phyloP scores from a whole-genome alignment of 306 rosid genomes.

The Medicago truncatula region DNA sequence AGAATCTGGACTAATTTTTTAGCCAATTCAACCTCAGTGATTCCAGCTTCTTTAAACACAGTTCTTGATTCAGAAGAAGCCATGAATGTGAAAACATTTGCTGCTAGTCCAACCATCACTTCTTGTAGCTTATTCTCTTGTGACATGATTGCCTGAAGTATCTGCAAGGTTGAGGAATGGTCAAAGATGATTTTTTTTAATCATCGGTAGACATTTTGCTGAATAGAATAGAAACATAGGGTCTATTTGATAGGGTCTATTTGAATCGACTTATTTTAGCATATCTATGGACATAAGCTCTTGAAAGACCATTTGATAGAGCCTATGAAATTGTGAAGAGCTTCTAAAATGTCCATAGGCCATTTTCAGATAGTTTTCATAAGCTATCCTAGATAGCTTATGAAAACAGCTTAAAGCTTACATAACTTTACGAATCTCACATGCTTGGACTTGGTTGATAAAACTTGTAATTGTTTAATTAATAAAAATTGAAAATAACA shows the following conservation, averaged over 20 bases:
- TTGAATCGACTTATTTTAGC: neutral
- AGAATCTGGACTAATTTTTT: slow-evolving; percentile 61
- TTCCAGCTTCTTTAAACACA: slow-evolving; percentile 61
- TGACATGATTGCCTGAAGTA: slow-evolving; percentile 66
- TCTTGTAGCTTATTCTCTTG: slow-evolving; percentile 85
- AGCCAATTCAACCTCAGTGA: slow-evolving; percentile 67
- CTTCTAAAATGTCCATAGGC: neutral
- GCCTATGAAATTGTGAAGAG: neutral
- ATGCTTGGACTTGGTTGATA: neutral
- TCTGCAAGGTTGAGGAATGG: slow-evolving; percentile 45
- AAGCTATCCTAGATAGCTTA: no score
- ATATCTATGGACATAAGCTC: neutral
- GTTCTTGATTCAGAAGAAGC: slow-evolving; percentile 65
- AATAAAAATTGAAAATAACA: slow-evolving; percentile 25
- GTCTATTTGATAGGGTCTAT: neutral
- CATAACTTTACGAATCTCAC: neutral
- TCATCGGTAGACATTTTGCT: neutral
- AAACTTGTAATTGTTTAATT: neutral
- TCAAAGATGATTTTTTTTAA: neutral
- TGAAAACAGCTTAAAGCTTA: no score
- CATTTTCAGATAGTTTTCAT: neutral
- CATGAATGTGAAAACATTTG: slow-evolving; percentile 72
- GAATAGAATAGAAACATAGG: neutral
- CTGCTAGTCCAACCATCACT: slow-evolving; percentile 92
- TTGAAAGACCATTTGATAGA: neutral